Base-by-base conservation (phyloP, 106 monocot genomes). In the Phalaenopsis aphrodite region DNA sequence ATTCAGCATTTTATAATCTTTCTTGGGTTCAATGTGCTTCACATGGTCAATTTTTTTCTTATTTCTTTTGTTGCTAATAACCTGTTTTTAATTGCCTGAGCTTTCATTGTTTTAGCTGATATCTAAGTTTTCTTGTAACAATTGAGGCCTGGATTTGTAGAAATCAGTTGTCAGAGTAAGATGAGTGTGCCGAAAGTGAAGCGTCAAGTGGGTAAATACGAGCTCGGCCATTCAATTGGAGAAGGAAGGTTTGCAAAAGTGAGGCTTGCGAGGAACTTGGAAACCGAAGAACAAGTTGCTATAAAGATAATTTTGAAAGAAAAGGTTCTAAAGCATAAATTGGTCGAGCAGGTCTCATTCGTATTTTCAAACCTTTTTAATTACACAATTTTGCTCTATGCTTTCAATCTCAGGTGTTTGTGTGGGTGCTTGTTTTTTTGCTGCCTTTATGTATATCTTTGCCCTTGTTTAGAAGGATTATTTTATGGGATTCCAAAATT, bases 181-280 rank as follows among this genome's bases (percentile, higher is more conserved):
- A 78, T 83, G 83, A 83, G 52, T 46, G 56, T 57, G 45, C 56
- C 41, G 41, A 83, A 81, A 46, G 86, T 86, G 76, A 96, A 90
- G 61, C 89, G 94, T 37, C 81, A 64, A 48, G 91, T 96, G 7
- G 94, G 94, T 23, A 96, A 92, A 56, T 96, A 94, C 79, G 96
- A 96, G 77, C 93, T 96, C 11, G 96, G 96, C 9, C 80, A 88
- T 48, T 93, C 96, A 65, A 91, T 96, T 77, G 96, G 96, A 0
- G 91, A 90, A 80, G 96, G 96, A 75, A 90, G 90, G 42, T 96
- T 96, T 80, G 96, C 93, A 46, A 96, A 93, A 81, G 96, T 96
- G 38, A 90, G 84, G 80, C 91, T 96, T 79, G 96, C 93, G 37
- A 96, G 79, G 80, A 91, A 96, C 85, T 46, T 47, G 11, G 91